Evolutionary conservation across 116 monocot species (phyloP), one percentile per base, ranked within the genome.

Genomic region (Dioscorea cayenensis): DNA sequence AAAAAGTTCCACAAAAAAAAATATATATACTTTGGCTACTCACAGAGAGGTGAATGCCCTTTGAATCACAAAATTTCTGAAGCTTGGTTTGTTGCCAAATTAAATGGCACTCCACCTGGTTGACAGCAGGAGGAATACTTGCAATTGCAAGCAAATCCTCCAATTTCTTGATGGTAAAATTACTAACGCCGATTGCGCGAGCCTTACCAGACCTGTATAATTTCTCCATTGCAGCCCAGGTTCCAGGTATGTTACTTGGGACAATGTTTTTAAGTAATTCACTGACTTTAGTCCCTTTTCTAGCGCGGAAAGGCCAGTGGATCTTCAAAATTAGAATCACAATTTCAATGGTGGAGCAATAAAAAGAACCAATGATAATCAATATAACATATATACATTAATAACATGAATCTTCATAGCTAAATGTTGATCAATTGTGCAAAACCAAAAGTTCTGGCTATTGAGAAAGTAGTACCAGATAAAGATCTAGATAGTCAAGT

Each of bases 51-150:
- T 89, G 92, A 75, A 92, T 67, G 5, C 86, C 84, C 25, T 77
- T 85, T 25, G 76, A 62, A 52, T 82, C 66, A 67, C 86, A 88
- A n/a, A 88, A 66, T 28, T 78, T 38, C 0, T 37, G 79, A 65
- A 92, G 88, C 71, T 84, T 82, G 8, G 63, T 27, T 62, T 92
- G 88, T 19, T 84, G 78, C 88, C 92, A 92, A 18, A 28, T 70
- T 35, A 86, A 89, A 43, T 92, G 92, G 73, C 92, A 86, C 50
- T 92, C 92, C 7, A 92, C 89, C 71, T 92, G 89, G 69, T 80
- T 60, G 22, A 86, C 92, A 18, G 89, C 92, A 0, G 92, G 92
- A 13, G 86, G 80, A 8, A 89, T 76, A 21, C 78, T 84, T 19
- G 92, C 84, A 21, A 78, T 22, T 2, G 67, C 70, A 25, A 89